These are phyloP conservation scores for Backusella macrospora DNA, from an alignment of 192 early-diverging fungal genomes.

Conservation along the genomic window DNA sequence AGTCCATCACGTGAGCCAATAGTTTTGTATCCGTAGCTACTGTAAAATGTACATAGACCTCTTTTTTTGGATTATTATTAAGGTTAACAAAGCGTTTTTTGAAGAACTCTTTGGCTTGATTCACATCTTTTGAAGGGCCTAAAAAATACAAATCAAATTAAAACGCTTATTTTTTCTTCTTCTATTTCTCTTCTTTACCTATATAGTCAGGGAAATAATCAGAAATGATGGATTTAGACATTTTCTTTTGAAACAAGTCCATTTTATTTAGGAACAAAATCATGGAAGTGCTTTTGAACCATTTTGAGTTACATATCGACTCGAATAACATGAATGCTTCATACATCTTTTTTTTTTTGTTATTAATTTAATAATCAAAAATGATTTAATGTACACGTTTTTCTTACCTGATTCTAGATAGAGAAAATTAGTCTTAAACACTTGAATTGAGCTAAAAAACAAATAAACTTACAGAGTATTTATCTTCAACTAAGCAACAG, in stretches of 20 bases:
- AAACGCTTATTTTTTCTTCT: neutral
- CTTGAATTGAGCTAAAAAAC: neutral
- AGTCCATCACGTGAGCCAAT: constrained; percentile 48
- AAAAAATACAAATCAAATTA: neutral
- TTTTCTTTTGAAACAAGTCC: constrained; percentile 55
- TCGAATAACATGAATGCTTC: constrained; percentile 62
- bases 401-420: constrained; percentile 21
- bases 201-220: constrained; percentile 54
- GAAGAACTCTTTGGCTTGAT: constrained; percentile 39
- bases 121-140: constrained; percentile 26
- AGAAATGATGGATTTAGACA: constrained; percentile 41
- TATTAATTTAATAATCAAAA: neutral
- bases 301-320: constrained; percentile 58
- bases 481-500: constrained; percentile 54
- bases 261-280: constrained; percentile 64
- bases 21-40: constrained; percentile 53
- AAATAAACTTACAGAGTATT: constrained; percentile 42
- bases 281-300: constrained; percentile 58
- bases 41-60: constrained; percentile 54
- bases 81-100: constrained; percentile 39
- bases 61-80: constrained; percentile 44
- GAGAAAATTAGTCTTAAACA: constrained; percentile 6
- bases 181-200: constrained; percentile 31
- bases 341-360: constrained; percentile 46
- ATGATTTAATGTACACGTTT: neutral